Percentiles rank a stretch among this genome's conserved stretches.
Evolutionary conservation across 1,284 basidiomycete species (phyloP).

Genomic region (Takashimella koratensis): DNA sequence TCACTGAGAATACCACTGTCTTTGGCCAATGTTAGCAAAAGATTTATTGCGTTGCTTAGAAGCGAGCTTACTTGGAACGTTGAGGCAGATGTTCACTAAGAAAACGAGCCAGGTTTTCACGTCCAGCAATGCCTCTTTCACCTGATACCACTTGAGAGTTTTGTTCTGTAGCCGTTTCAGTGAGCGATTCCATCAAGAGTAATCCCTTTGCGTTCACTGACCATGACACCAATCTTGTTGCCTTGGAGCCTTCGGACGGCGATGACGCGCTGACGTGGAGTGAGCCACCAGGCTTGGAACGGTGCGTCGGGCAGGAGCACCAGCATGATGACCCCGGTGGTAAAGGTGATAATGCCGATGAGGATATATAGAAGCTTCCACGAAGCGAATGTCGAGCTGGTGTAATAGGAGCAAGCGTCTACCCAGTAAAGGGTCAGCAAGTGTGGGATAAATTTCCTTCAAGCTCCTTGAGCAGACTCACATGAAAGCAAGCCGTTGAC

Average conservation of each 20-base stretch:
- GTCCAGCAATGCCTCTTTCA: constrained; percentile 19
- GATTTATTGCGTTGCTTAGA: too few species aligned
- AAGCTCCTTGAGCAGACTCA: too few species aligned
- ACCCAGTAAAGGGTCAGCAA: too few species aligned
- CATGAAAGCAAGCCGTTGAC: constrained; percentile 21
- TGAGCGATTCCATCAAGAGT: too few species aligned
- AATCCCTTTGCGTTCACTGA: too few species aligned
- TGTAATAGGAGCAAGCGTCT: too few species aligned
- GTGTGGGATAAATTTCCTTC: too few species aligned
- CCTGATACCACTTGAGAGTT: constrained; percentile 11
- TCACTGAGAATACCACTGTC: too few species aligned
- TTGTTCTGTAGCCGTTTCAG: too few species aligned
- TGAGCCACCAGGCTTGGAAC: constrained; percentile 25
- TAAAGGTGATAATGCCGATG: background rate
- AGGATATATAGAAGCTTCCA: constrained; percentile 14
- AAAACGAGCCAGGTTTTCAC: constrained; percentile 16
- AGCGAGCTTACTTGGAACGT: too few species aligned
- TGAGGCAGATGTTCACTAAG: constrained; percentile 15
- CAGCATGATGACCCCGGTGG: constrained; percentile 1
- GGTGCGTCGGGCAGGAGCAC: constrained; percentile 16
- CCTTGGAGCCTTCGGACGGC: constrained; percentile 9
- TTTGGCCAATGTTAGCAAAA: too few species aligned
- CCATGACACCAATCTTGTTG: constrained; percentile 22
- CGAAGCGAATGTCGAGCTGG: too few species aligned
- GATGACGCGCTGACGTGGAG: constrained; percentile 18